Base-by-base conservation (phyloP, 2,329 filamentous ascomycete genomes). In the Paramyrothecium sp. region DNA sequence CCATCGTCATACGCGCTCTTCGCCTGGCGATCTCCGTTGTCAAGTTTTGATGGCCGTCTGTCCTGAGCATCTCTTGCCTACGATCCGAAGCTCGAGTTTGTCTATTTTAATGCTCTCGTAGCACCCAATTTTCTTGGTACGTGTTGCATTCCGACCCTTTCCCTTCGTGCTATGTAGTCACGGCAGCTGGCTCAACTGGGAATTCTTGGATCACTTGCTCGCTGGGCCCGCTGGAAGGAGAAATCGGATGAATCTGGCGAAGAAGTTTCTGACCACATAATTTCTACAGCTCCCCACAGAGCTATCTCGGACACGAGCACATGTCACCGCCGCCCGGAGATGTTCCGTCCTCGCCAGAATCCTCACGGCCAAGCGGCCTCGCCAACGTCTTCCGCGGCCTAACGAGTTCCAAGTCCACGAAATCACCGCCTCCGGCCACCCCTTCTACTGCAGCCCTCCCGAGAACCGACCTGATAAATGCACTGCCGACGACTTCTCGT, bases 311-410 rank as follows among this genome's bases (percentile, higher is more conserved):
- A 44, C 38, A 76, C 71, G 75, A 77, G 71, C 78, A 78, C 77
- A 88, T 88, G 85, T 81, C 85, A 74, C 82, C 83, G 59, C 78
- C 80, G 67, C 75, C 80, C 64, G 82, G 82, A 76, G 84, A 87
- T 77, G 81, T 79, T 66, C 69, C 75, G 62, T 76, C 79, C 59
- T 79, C 80, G 61, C 78, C 81, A 65, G 85, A 88, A 69, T 75
- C 81, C 57, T 82, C 78, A 73, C 79, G 74, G 66, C 71, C 78
- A 46, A 78, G 84, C 60, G 84, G 83, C 63, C 77, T 89, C 65
- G 84, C 83, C 65, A 82, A 83, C 63, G 85, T 89, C 60, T 85
- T 89, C 68, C 86, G 86, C 66, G 85, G 82, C 63, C 74, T 89
- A 64, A 81, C 85, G 52, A 79, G 79, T 65, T 78, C 78, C 57